Conservation (phyloP, 192 early-diverging fungal genomes). For the Borealophlyctis nickersoniae region DNA sequence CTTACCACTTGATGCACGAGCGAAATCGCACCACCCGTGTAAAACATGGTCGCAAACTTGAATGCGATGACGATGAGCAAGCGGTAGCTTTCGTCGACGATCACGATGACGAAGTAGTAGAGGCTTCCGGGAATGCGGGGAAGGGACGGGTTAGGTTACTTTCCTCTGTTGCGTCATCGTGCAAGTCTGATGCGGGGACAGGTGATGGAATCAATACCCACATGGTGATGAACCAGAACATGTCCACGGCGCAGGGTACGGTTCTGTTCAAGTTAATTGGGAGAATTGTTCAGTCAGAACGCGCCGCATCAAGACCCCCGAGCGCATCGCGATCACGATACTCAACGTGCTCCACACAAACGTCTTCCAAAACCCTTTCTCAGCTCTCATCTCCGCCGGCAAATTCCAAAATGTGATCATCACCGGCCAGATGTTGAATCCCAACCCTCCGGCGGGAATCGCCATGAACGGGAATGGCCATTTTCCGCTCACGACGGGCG, state of each 20-base stretch:
- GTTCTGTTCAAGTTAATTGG: too few species aligned
- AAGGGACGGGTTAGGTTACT: neutral
- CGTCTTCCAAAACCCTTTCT: constrained; percentile 3
- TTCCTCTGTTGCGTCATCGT: too few species aligned
- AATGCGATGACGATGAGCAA: constrained; percentile 6
- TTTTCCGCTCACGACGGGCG: neutral
- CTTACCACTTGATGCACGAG: neutral
- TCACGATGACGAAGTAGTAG: constrained; percentile 1
- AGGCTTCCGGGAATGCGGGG: too few species aligned
- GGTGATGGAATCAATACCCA: neutral
- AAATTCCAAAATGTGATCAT: neutral
- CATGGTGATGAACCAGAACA: constrained; percentile 3
- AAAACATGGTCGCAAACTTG: constrained; percentile 2
- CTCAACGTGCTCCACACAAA: constrained; percentile 1
- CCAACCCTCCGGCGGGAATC: neutral
- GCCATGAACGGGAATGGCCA: neutral
- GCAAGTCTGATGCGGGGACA: constrained; percentile 1
- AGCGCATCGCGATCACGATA: neutral
- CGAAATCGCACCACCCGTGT: neutral
- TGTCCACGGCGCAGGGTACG: too few species aligned
- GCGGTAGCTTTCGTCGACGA: neutral
- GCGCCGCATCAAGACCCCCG: too few species aligned
- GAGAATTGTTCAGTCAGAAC: too few species aligned
- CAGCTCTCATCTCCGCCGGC: neutral
- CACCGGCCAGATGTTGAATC: neutral